Evolutionary conservation across 192 early-diverging fungal genomes (phyloP), one percentile per base, ranked within the genome.

Genomic region (Coemansia biformis): DNA sequence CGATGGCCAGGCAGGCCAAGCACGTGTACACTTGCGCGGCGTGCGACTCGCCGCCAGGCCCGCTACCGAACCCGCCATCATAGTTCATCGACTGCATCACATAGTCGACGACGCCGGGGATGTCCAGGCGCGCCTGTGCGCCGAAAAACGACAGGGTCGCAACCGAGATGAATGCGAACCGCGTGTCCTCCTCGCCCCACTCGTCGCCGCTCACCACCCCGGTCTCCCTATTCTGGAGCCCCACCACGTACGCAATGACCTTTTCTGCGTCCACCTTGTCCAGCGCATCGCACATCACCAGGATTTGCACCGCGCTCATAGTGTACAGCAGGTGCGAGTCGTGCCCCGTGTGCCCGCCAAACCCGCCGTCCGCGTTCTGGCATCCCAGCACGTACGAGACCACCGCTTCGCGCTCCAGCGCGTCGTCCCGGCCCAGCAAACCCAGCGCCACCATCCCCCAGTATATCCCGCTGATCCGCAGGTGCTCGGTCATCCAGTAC

Each of bases 31-130:
- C 88, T 43, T 92, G 88, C 11, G 78, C 96, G 1, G 91, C 79
- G 66, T 99, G 96, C 11, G 85, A 89, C 66, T 97, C 96, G 12
- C 88, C 89, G 10, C 91, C 92, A 0, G 90, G 90, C 18, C 77
- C 71, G 42, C 76, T 90, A 8, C 96, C 96, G 59, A 89, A 99
- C 11, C 91, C 96, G 32, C 96, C 96, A 64, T 99, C 93, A 73
- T 91, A 95, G 73, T 99, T 99, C 48, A 82, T 84, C 55, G 93
- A 94, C 15, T 56, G 19, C 5, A 81, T 51, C 19, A 97, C 69
- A 54, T 82, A 97, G 26, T 78, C 76, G 4, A 88, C 83, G 2
- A 87, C 79, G 18, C 78, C 81, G 39, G 82, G 59, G 23, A 84
- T 26, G 31, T 92, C 73, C 14, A 92, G 69, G 5, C 68, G 68